Base-by-base conservation (phyloP, 208 protist species). In the Histomonas meleagridis region DNA sequence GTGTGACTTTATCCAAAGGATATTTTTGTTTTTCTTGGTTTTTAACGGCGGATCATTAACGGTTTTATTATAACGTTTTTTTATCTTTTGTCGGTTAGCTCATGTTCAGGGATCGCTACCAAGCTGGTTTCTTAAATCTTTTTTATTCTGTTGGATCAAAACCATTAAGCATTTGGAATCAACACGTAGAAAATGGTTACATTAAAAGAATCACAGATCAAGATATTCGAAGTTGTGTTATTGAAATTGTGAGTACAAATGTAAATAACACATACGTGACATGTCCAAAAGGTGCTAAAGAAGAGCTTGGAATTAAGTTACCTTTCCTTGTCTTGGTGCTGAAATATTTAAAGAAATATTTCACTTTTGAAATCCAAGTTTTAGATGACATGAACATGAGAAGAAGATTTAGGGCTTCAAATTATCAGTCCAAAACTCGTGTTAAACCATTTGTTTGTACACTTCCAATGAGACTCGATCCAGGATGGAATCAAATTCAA, bases 101-200 rank as follows among this genome's bases (percentile, higher is more conserved):
- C n/a, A 99, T 99, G 98, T 99, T 99, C 92, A 97, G 98, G 94
- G 99, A 98, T 95, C 98, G 97, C 91, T 99, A 98, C 92, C 98
- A 98, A 93, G 95, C 95, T 26, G 98, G 98, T 23, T 99, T 99
- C 92, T 94, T 99, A 62, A 99, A 97, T 60, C 98, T 99, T 92
- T 95, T 99, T 38, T 99, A 99, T 97, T 98, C 97, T 92, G 97
- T 99, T 93, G 98, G 96, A 81, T 96, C 96, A 90, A 97, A 97
- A 92, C 98, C 98, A 65, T 95, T 99, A 53, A 97, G 98, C 94
- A 98, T 99, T 91, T 99, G 98, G 98, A 97, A 98, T 62, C 97
- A 98, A 91, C 91, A 93, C 35, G 97, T 98, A 57, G 94, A 96
- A 91, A 98, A 99, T 94, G 97, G 98, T 53, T 79, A 99, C 92